phyloP scores from a whole-genome alignment of 208 protist species.

The Trypanosomatidae sp. region DNA sequence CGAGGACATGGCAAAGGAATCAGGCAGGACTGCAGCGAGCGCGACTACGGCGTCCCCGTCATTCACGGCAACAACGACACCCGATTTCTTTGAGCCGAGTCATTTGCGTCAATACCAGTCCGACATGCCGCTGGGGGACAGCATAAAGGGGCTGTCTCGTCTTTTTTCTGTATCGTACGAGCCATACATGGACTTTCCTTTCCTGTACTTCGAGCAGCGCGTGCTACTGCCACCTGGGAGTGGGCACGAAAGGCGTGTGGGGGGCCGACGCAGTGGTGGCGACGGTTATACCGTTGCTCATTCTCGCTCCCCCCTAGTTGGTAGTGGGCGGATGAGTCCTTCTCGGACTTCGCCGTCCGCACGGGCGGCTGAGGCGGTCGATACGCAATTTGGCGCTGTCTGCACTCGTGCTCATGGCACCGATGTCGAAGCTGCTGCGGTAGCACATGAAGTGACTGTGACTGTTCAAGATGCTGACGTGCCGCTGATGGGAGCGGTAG shows the following conservation, averaged over 20 bases:
- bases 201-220: conserved; percentile 47
- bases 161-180: background rate
- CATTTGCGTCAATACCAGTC: background rate
- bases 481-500: background rate
- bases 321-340: no score
- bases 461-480: background rate
- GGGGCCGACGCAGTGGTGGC: background rate
- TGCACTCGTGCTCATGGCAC: background rate
- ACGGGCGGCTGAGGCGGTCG: background rate
- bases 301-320: background rate
- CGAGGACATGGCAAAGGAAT: background rate
- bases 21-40: background rate
- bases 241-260: conserved; percentile 32
- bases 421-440: background rate
- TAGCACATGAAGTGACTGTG: background rate
- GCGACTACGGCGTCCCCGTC: background rate
- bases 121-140: background rate
- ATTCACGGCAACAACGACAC: no score
- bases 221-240: conserved; percentile 46
- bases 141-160: background rate
- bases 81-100: background rate
- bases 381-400: background rate
- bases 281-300: background rate
- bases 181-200: conserved; percentile 8
- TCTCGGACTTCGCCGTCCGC: background rate